These are phyloP conservation scores for Aspergillus bridgeri DNA, from an alignment of 495 filamentous ascomycete genomes.

Conservation along the genomic window DNA sequence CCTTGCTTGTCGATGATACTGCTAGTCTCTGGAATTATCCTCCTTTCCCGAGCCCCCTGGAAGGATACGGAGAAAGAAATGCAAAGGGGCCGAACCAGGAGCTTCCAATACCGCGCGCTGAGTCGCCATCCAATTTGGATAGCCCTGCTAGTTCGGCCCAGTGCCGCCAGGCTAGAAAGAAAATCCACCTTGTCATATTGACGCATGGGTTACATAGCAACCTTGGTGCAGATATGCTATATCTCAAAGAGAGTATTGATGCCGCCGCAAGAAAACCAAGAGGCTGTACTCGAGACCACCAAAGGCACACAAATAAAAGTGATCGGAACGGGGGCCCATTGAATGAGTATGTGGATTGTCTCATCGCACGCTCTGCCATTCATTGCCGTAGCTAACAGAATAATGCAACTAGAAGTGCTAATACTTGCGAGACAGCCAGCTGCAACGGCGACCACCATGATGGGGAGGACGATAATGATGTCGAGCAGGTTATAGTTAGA, in stretches of 20 bases:
- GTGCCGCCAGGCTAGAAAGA: constrained; percentile 46
- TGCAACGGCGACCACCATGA: neutral
- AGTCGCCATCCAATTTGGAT: neutral
- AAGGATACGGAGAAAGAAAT: constrained; percentile 37
- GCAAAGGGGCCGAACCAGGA: constrained; percentile 13
- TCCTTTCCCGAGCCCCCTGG: constrained; percentile 60
- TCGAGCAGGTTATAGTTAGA: constrained; percentile 90
- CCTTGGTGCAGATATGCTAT: constrained; percentile 95
- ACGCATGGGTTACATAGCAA: constrained; percentile 97
- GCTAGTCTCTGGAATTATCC: constrained; percentile 87
- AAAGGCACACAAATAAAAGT: neutral
- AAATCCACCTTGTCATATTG: constrained; percentile 83
- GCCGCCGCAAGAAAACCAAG: constrained; percentile 68
- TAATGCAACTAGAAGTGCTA: neutral
- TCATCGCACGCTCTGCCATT: neutral
- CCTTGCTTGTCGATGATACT: constrained; percentile 79
- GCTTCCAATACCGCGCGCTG: neutral
- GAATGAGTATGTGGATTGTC: neutral
- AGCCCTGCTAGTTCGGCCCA: neutral
- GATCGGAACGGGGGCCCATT: neutral
- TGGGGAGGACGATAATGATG: constrained; percentile 51
- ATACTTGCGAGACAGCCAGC: neutral
- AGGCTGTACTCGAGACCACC: constrained; percentile 44
- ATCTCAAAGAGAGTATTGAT: constrained; percentile 95
- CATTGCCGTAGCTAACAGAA: neutral